Percentiles rank a stretch among this genome's conserved stretches.
phyloP scores from a whole-genome alignment of 2,329 filamentous ascomycete species.

The Rugonectria rugulosa region DNA sequence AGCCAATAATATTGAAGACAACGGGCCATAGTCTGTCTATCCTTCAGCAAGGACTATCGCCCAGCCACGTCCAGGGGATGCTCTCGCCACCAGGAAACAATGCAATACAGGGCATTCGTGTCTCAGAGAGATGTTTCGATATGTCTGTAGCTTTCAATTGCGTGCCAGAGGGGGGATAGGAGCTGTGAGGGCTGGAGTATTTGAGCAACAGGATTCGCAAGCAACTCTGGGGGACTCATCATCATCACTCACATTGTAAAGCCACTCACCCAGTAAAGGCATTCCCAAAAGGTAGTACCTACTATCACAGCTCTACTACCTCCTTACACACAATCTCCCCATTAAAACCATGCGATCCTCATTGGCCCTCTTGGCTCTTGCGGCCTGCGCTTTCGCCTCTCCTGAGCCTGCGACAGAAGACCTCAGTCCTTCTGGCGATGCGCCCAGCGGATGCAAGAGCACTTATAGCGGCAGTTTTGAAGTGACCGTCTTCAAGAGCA shows the following conservation, averaged over 20 bases:
- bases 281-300: too few relatives aligned
- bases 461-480: conserved; percentile 63
- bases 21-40: too few relatives aligned
- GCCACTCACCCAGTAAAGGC: too few relatives aligned
- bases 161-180: conserved; percentile 23
- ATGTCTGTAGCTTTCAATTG: not conserved
- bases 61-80: conserved; percentile 24
- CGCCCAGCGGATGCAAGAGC: conserved; percentile 61
- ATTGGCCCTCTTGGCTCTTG: conserved; percentile 43
- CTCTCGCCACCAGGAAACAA: conserved; percentile 25
- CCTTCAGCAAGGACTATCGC: not conserved
- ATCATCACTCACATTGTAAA: not conserved
- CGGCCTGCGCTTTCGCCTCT: conserved; percentile 51
- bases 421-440: conserved; percentile 56
- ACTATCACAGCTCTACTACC: not conserved
- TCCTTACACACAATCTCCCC: not conserved
- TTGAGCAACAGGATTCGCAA: conserved; percentile 22
- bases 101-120: conserved; percentile 9
- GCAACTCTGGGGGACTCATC: not conserved
- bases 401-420: conserved; percentile 53
- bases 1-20: too few relatives aligned
- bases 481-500: conserved; percentile 59
- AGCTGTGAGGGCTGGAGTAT: conserved; percentile 19
- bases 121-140: not conserved
- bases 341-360: conserved; percentile 28